Evolutionary conservation across 2,329 filamentous ascomycete species (phyloP), one percentile per base, ranked within the genome.

Genomic region (Cryoendolithus antarcticus): DNA sequence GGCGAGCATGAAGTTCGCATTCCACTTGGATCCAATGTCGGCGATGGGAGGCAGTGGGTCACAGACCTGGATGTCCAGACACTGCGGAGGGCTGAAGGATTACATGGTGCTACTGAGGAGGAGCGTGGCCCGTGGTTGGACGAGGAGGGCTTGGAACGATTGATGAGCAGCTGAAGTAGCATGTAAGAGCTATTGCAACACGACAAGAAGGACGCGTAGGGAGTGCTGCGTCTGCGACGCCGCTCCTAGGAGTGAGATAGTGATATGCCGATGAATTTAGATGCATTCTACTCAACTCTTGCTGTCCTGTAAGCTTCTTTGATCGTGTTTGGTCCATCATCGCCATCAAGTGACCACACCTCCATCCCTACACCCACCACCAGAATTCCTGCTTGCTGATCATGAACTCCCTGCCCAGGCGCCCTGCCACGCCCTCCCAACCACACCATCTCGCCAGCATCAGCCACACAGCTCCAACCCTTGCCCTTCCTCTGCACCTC

Each of bases 61-160:
- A 96, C 89, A 5, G 91, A 96, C 56, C 71, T 98, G 33, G 91
- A 96, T 56, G 76, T 95, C 37, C 81, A 89, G 66, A 95, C 88
- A 2, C 62, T 96, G 57, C 81, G 82, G 60, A 76, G 89, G 27
- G 86, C 88, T n/a, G 77, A 93, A 49, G 89, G 82, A 21, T 80
- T 96, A 55, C 78, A 80, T 50, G 71, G 71, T 45, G 81, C 86
- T 4, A 89, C 82, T 0, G 77, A 82, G 1, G 85, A 89, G 50
- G 88, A 95, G 69, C 86, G 86, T 61, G 89, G 88, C 1, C 73
- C 78, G 6, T 94, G 85, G 84, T 62, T 86, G 41, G 77, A 77
- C 0, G 80, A 86, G 46, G 81, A 85, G 12, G 38, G 38, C 6
- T 7, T 7, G 30, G 13, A 32, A 21, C 19, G 19, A 21, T 21